Conservation (phyloP, 352 stramenopile species). For the Phytopythium kandeliae region DNA sequence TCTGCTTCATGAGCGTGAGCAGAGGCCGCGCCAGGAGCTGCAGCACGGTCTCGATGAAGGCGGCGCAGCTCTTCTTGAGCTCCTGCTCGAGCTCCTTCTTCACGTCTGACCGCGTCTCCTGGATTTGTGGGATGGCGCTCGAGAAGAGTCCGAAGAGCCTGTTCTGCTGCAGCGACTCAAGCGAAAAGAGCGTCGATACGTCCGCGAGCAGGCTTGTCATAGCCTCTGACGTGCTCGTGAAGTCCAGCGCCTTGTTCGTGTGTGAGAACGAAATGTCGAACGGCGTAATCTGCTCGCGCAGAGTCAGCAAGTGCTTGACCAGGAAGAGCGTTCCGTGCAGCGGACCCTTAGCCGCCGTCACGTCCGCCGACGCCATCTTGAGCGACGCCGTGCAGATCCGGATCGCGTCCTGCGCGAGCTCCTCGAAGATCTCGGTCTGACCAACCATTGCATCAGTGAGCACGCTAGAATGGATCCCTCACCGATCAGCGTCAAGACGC, state of each 20-base stretch:
- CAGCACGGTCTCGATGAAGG: slow-evolving; percentile 72
- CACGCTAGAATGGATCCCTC: not conserved
- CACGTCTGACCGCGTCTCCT: slow-evolving; percentile 71
- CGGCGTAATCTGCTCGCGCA: slow-evolving; percentile 80
- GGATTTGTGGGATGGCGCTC: slow-evolving; percentile 68
- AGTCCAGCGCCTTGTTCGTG: slow-evolving; percentile 66
- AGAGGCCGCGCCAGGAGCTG: slow-evolving; percentile 54
- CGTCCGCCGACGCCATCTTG: slow-evolving; percentile 67
- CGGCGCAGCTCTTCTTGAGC: slow-evolving; percentile 75
- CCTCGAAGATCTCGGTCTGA: slow-evolving; percentile 83
- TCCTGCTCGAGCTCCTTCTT: slow-evolving; percentile 77
- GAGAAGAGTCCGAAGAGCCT: slow-evolving; percentile 56
- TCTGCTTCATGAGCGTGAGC: slow-evolving; percentile 60
- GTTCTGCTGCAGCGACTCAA: slow-evolving; percentile 49
- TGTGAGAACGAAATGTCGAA: slow-evolving; percentile 81
- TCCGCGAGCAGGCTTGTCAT: slow-evolving; percentile 69
- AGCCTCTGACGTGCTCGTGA: slow-evolving; percentile 67
- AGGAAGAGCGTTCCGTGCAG: slow-evolving; percentile 73
- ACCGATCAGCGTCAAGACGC: not conserved
- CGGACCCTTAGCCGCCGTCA: slow-evolving; percentile 38
- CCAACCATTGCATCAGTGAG: not conserved
- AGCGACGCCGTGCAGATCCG: slow-evolving; percentile 72
- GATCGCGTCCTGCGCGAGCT: slow-evolving; percentile 79
- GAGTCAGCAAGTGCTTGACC: slow-evolving; percentile 76
- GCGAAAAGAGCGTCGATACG: slow-evolving; percentile 53